Conservation (phyloP, 768 basidiomycete species). For the Pulveroboletus ravenelii region DNA sequence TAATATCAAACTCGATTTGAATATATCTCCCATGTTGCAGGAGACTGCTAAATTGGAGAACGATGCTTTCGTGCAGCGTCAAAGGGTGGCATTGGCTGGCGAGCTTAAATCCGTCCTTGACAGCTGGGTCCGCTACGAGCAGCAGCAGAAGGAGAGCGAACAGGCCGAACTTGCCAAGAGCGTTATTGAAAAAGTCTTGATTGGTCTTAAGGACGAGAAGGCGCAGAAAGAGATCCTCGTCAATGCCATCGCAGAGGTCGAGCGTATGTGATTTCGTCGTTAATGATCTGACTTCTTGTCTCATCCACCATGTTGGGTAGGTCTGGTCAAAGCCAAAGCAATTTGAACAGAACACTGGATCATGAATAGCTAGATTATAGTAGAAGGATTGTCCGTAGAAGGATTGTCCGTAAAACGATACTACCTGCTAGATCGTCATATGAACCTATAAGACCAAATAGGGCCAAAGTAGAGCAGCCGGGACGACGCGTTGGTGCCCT, state of each 20-base stretch:
- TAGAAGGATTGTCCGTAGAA: conserved; percentile 15
- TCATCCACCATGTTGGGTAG: conserved; percentile 36
- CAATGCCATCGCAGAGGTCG: conserved; percentile 81
- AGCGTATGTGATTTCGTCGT: conserved; percentile 61
- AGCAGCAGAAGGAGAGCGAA: conserved; percentile 93
- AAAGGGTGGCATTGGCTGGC: conserved; percentile 78
- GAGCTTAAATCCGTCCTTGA: conserved; percentile 95
- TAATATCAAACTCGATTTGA: not conserved
- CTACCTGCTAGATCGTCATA: not conserved
- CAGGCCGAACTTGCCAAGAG: conserved; percentile 86
- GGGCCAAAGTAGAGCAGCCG: conserved; percentile 29
- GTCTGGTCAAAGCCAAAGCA: conserved; percentile 87
- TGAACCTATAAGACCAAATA: conserved; percentile 15
- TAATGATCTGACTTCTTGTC: not conserved
- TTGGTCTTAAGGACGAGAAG: conserved; percentile 81
- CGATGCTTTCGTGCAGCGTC: conserved; percentile 84
- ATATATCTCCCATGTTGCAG: conserved; percentile 33
- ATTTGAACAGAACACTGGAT: conserved; percentile 49
- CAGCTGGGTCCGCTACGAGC: conserved; percentile 97
- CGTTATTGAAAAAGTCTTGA: conserved; percentile 86
- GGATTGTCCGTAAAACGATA: conserved; percentile 10
- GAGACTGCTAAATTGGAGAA: conserved; percentile 91
- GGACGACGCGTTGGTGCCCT: conserved; percentile 28
- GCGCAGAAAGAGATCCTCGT: conserved; percentile 78
- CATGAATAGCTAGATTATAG: conserved; percentile 24